Base-by-base conservation (phyloP, 2,329 filamentous ascomycete genomes). In the Cordyceps javanica region DNA sequence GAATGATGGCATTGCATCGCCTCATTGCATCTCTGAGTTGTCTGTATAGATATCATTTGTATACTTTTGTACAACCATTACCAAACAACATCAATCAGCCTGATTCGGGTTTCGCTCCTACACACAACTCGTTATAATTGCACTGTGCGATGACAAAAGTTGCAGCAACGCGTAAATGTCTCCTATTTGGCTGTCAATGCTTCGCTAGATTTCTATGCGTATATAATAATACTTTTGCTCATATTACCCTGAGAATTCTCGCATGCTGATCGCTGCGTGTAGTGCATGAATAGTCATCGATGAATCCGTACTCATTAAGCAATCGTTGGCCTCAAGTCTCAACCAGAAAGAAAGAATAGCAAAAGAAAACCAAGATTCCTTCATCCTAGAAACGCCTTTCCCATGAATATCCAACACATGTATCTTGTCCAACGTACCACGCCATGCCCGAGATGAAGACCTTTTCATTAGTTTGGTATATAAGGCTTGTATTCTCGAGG, bases 401-500 rank as follows among this genome's bases (percentile, higher is more conserved):
- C 7, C 21, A 3, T 45, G 32, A 3, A 44, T 34, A 30, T 23
- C 16, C n/a, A 10, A 48, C 16, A 21, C 21, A 26, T 45, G 30
- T 16, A 30, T 16, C 9, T 19, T 6, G 6, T 8, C 36, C 3
- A 10, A n/a, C 10, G 13, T 9, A 21, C 2, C 23, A 10, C 21
- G 9, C 26, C 14, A 44, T 36, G 21, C 19, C 26, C 6, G 10
- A 19, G 14, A 13, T 19, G 14, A 3, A 38, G 16, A 10, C 7
- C 10, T 8, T 48, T 16, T 8, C 21, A 55, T 55, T 25, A 50
- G 19, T 30, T 9, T 1, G 54, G 54, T 13, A 56, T 21, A 28
- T 57, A 57, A 11, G 55, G 55, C 26, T 16, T 44, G 38, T 57
- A 57, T 4, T 38, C 10, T n/a, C 51, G 13, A 2, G 45, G 38